Conservation (phyloP, 2,329 filamentous ascomycete species). For the Colletotrichum sp. region DNA sequence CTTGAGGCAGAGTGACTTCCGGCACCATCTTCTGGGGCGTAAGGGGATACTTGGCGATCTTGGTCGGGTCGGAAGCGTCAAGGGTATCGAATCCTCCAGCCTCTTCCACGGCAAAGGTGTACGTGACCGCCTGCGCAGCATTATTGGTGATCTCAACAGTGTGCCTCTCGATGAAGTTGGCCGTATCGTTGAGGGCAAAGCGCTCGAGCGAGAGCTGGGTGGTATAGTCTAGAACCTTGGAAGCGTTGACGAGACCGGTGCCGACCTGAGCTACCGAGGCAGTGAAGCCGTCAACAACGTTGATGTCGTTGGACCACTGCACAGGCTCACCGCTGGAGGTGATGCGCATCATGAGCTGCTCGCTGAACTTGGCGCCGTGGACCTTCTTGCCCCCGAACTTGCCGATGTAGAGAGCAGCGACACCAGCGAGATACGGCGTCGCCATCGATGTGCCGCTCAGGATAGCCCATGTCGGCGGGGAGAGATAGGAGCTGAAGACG, state of each 20-base stretch:
- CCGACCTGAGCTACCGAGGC: constrained; percentile 43
- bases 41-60: constrained; percentile 1
- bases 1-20: background rate
- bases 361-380: constrained; percentile 30
- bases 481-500: constrained; percentile 44
- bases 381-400: constrained; percentile 44
- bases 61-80: background rate
- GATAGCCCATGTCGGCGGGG: constrained; percentile 23
- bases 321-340: constrained; percentile 32
- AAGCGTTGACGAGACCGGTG: constrained; percentile 44
- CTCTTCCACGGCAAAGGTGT: constrained; percentile 25
- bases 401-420: constrained; percentile 35
- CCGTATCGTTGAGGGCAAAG: constrained; percentile 49
- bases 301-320: constrained; percentile 25
- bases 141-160: constrained; percentile 38
- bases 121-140: constrained; percentile 35
- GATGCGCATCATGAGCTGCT: constrained; percentile 36
- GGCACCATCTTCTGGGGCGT: background rate
- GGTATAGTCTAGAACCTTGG: constrained; percentile 41
- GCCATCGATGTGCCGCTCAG: constrained; percentile 54
- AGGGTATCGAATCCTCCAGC: background rate
- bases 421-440: constrained; percentile 46
- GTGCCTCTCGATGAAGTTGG: constrained; percentile 34
- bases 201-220: constrained; percentile 41
- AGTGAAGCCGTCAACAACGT: constrained; percentile 16